phyloP scores from a whole-genome alignment of 805 yeast species.

The Starmerella ratchasimensis region DNA sequence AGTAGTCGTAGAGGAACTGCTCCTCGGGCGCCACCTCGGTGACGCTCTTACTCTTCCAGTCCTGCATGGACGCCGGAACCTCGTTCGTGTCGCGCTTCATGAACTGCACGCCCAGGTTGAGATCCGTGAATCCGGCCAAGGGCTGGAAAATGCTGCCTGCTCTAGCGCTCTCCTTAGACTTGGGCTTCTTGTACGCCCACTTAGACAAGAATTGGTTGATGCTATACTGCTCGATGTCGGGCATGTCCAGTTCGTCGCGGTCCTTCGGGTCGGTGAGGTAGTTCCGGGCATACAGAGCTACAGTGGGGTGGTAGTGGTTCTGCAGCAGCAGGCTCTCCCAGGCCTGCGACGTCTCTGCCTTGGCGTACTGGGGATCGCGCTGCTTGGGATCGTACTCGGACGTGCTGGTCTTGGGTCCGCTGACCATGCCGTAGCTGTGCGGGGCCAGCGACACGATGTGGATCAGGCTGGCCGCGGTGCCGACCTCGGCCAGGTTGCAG shows the following conservation, averaged over 20 bases:
- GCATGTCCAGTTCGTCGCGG: conserved; percentile 39
- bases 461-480: conserved; percentile 34
- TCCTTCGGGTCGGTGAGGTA: conserved; percentile 33
- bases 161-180: conserved; percentile 55
- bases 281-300: conserved; percentile 61
- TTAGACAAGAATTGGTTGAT: conserved; percentile 84
- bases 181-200: conserved; percentile 88
- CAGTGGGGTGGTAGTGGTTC: conserved; percentile 85
- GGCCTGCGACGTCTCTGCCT: conserved; percentile 64
- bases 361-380: conserved; percentile 86
- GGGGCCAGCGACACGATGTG: conserved; percentile 32
- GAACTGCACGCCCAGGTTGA: conserved; percentile 23
- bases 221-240: conserved; percentile 81
- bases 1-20: conserved; percentile 74
- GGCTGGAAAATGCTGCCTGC: conserved; percentile 98
- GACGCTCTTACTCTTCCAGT: conserved; percentile 55
- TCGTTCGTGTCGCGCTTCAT: conserved; percentile 36
- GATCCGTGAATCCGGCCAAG: conserved; percentile 47
- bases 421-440: conserved; percentile 64
- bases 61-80: conserved; percentile 70
- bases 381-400: conserved; percentile 62
- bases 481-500: conserved; percentile 73
- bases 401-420: conserved; percentile 24
- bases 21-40: conserved; percentile 74
- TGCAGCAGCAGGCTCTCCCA: conserved; percentile 76